phyloP scores from a whole-genome alignment of 306 rosid species.

The Cucurbita moschata region DNA sequence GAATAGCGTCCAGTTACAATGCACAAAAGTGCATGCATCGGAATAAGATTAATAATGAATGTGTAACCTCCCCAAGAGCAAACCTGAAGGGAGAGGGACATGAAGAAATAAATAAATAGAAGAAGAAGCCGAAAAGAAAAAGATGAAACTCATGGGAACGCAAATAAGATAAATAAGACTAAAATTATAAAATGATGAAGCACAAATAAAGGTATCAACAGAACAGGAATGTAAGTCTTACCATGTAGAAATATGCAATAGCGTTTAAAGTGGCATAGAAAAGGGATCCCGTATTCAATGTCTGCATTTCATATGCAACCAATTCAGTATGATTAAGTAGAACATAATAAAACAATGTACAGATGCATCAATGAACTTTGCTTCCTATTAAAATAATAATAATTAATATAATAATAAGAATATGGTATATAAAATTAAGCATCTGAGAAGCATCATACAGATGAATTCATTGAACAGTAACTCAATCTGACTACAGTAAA shows the following conservation, averaged over 20 bases:
- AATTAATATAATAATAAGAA: not conserved
- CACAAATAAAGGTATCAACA: constrained; percentile 9
- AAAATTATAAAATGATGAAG: constrained; percentile 3
- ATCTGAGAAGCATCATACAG: not conserved
- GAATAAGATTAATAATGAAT: constrained; percentile 94
- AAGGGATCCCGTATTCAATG: constrained; percentile 95
- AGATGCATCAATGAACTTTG: not conserved
- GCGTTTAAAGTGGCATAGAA: constrained; percentile 92
- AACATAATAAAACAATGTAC: constrained; percentile 12
- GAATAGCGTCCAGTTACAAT: constrained; percentile 92
- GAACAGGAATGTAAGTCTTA: constrained; percentile 18
- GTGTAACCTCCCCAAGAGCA: constrained; percentile 99
- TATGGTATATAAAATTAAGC: not conserved
- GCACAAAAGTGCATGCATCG: constrained; percentile 96
- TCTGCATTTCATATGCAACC: constrained; percentile 32
- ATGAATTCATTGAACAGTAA: not conserved
- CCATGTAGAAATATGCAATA: constrained; percentile 97
- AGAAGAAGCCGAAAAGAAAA: constrained; percentile 42
- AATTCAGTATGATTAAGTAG: constrained; percentile 9
- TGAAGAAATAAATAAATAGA: constrained; percentile 12
- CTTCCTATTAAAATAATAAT: not conserved
- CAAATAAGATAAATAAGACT: not conserved
- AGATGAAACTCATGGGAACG: not conserved
- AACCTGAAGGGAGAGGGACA: constrained; percentile 53
- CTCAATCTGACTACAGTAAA: not conserved